Evolutionary conservation across 495 filamentous ascomycete genomes (phyloP).

Genomic region (Aspergillus bridgeri): DNA sequence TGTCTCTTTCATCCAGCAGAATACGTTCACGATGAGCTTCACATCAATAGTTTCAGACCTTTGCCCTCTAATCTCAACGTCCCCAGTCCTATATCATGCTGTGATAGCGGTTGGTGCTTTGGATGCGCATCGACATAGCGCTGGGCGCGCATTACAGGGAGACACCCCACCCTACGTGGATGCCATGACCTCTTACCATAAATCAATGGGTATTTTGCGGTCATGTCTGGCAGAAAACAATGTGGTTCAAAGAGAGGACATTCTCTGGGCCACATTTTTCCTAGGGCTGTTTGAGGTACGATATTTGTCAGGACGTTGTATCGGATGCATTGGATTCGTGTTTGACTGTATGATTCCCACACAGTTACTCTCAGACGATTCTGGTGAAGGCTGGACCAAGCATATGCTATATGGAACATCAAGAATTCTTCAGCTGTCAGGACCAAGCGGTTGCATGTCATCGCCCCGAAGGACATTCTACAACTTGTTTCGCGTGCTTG

Average conservation of each 20-base stretch:
- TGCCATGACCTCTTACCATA: constrained; percentile 2
- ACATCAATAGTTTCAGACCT: constrained; percentile 3
- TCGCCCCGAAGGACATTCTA: neutral
- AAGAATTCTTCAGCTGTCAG: constrained; percentile 2
- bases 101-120: constrained; percentile 5
- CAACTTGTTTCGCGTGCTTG: neutral
- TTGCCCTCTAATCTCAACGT: neutral
- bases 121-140: neutral
- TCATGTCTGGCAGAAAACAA: neutral
- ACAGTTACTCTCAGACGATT: constrained; percentile 1
- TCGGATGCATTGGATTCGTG: neutral
- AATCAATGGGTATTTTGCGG: neutral
- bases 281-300: constrained; percentile 8
- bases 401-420: constrained; percentile 8
- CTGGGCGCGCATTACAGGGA: neutral
- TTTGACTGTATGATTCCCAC: neutral
- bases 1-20: constrained; percentile 8
- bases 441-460: neutral
- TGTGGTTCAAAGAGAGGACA: neutral
- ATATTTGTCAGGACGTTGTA: neutral
- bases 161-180: neutral
- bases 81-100: constrained; percentile 2
- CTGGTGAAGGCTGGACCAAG: constrained; percentile 6
- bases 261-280: constrained; percentile 8
- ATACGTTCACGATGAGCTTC: constrained; percentile 9